phyloP scores from a whole-genome alignment of 179 eudicot species.

The Beta macrorhiza region DNA sequence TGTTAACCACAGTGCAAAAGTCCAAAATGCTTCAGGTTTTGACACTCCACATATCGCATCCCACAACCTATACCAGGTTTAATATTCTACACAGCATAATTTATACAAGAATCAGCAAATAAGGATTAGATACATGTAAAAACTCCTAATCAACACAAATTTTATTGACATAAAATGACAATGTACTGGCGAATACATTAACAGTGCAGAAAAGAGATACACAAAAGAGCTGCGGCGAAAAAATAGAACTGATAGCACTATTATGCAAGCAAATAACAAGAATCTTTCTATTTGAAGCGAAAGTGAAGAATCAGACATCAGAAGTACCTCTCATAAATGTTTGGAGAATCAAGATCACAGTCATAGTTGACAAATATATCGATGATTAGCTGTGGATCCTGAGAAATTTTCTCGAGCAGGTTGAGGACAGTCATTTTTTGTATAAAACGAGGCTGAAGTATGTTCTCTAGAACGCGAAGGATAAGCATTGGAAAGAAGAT shows the following conservation, averaged over 20 bases:
- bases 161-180: background rate
- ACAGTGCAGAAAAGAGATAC: background rate
- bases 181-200: background rate
- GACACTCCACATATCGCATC: too few species aligned
- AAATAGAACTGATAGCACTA: background rate
- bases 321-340: conserved; percentile 89
- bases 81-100: background rate
- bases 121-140: background rate
- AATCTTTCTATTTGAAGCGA: background rate
- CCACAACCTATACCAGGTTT: too few species aligned
- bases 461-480: conserved; percentile 91
- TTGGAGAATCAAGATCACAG: conserved; percentile 95
- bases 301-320: conserved; percentile 15
- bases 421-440: conserved; percentile 96
- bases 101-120: background rate
- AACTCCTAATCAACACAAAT: background rate
- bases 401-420: conserved; percentile 84
- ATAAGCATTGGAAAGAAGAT: conserved; percentile 94
- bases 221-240: background rate
- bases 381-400: conserved; percentile 75
- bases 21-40: background rate
- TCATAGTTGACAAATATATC: conserved; percentile 95
- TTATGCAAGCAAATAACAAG: background rate
- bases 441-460: conserved; percentile 91
- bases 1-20: background rate